Conservation (phyloP, 768 basidiomycete genomes). For the Rhodocollybia butyracea region DNA sequence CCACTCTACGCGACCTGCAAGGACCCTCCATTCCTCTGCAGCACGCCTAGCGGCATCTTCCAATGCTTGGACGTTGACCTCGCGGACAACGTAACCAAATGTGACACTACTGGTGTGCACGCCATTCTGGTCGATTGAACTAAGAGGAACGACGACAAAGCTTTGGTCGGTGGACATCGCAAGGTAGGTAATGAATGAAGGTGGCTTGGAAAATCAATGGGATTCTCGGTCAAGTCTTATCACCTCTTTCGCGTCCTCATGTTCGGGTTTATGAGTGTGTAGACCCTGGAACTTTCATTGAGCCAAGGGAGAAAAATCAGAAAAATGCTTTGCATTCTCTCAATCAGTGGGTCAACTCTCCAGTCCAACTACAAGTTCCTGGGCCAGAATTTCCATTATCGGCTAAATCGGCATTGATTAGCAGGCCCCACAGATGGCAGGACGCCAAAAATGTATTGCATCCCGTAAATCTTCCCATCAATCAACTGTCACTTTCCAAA, state of each 20-base stretch:
- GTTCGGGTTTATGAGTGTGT: background rate
- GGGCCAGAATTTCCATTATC: background rate
- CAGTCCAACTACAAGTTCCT: too few relatives aligned
- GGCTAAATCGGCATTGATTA: too few relatives aligned
- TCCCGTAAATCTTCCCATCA: too few relatives aligned
- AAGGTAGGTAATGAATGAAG: background rate
- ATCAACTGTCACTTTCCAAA: background rate
- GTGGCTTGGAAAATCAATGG: background rate
- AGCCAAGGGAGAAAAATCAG: background rate
- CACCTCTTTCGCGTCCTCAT: background rate
- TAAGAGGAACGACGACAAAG: conserved; percentile 3
- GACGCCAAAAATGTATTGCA: too few relatives aligned
- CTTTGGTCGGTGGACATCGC: background rate
- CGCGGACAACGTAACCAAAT: conserved; percentile 1
- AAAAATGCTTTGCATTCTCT: too few relatives aligned
- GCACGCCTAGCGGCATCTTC: conserved; percentile 1
- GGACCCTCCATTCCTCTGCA: conserved; percentile 4
- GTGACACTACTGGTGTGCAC: conserved; percentile 7
- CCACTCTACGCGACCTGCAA: conserved; percentile 7
- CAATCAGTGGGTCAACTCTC: too few relatives aligned
- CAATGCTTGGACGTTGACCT: background rate
- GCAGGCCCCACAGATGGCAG: too few relatives aligned
- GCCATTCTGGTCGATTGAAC: conserved; percentile 3
- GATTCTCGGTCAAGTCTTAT: too few relatives aligned
- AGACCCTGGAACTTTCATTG: background rate